Conservation (phyloP, 768 basidiomycete species). For the Sarcomyxa edulis region DNA sequence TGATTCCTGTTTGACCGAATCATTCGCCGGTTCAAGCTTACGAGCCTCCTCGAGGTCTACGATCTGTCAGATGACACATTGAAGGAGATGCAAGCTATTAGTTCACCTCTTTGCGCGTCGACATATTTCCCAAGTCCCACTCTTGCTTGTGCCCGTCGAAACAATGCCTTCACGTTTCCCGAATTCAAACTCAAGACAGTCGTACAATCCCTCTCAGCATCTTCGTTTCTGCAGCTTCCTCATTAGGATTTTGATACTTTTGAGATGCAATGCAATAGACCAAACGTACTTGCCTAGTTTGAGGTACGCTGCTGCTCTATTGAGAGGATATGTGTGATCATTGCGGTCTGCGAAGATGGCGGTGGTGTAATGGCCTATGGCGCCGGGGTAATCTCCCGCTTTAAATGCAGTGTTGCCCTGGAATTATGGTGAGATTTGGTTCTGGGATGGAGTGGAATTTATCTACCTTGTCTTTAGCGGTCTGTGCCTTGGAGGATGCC, state of each 20-base stretch:
- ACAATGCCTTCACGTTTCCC: conserved; percentile 75
- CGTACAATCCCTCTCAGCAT: conserved; percentile 79
- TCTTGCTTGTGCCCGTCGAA: conserved; percentile 73
- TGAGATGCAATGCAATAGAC: conserved; percentile 8
- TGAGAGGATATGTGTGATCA: conserved; percentile 79
- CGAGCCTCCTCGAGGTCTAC: conserved; percentile 61
- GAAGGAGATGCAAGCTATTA: too few species aligned
- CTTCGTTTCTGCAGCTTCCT: conserved; percentile 49
- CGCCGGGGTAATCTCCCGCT: conserved; percentile 66
- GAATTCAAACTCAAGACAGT: conserved; percentile 49
- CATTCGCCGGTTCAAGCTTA: conserved; percentile 59
- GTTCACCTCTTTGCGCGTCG: conserved; percentile 59
- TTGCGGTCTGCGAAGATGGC: conserved; percentile 67
- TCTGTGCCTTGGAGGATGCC: too few species aligned
- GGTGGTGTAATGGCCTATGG: conserved; percentile 82
- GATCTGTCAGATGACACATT: too few species aligned
- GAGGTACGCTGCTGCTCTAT: conserved; percentile 88
- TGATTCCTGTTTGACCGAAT: conserved; percentile 58
- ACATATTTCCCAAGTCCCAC: conserved; percentile 44
- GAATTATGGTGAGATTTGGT: too few species aligned
- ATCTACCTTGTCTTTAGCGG: too few species aligned
- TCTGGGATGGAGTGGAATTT: too few species aligned
- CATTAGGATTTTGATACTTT: neutral
- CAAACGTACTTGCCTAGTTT: conserved; percentile 89
- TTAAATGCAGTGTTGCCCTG: conserved; percentile 91